A percentile compares a stretch with the other conserved stretches of the same genome.
Conservation (phyloP, 305 asterid genomes). For the Striga hermonthica region DNA sequence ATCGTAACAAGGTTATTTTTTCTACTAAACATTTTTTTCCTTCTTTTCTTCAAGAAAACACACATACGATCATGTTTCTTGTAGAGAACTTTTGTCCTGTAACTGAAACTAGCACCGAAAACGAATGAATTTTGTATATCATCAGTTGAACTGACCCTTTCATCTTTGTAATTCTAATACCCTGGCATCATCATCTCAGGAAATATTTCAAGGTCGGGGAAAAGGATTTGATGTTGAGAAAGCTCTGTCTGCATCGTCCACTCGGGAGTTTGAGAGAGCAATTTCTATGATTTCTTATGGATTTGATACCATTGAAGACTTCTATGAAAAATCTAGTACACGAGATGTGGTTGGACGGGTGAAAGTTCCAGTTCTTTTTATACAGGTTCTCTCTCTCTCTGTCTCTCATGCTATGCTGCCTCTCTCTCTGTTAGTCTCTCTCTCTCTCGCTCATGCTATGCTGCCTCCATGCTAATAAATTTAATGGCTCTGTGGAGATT, state of each 20-base stretch:
- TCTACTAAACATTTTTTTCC: slow-evolving; percentile 10
- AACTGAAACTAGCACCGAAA: slow-evolving; percentile 12
- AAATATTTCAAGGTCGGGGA: slow-evolving; percentile 86
- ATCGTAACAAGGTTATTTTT: slow-evolving; percentile 64
- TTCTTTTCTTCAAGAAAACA: slow-evolving; percentile 18
- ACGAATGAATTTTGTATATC: not conserved
- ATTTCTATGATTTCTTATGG: slow-evolving; percentile 89
- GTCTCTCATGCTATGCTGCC: slow-evolving; percentile 29
- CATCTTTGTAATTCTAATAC: slow-evolving; percentile 26
- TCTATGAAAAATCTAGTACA: slow-evolving; percentile 82
- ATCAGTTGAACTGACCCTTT: slow-evolving; percentile 9
- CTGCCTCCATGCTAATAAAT: slow-evolving; percentile 10
- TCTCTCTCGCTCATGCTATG: slow-evolving; percentile 27
- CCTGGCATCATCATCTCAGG: slow-evolving; percentile 48
- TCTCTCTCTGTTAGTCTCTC: slow-evolving; percentile 22
- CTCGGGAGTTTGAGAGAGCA: slow-evolving; percentile 78
- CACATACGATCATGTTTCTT: slow-evolving; percentile 21
- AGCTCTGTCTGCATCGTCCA: slow-evolving; percentile 69
- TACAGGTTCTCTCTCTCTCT: slow-evolving; percentile 59
- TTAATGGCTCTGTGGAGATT: slow-evolving; percentile 14
- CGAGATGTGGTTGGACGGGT: slow-evolving; percentile 66
- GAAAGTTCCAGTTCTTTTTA: slow-evolving; percentile 89
- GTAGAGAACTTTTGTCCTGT: slow-evolving; percentile 11
- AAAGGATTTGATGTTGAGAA: slow-evolving; percentile 80
- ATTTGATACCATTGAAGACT: slow-evolving; percentile 61